Evolutionary conservation across 2,329 filamentous ascomycete species (phyloP).

Genomic region (Cercospora sp.): DNA sequence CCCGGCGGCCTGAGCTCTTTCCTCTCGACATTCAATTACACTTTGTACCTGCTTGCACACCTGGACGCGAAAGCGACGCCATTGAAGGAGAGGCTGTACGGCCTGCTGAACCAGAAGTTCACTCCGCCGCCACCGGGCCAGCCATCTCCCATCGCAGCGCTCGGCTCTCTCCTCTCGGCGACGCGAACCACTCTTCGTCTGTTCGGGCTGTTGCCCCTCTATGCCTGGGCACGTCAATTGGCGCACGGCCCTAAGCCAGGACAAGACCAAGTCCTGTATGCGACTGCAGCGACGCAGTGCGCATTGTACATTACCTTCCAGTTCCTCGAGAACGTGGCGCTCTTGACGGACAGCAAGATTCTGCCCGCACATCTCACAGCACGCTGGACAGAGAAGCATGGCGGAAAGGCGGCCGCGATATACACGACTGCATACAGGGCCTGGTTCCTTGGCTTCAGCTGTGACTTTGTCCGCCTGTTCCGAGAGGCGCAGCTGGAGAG

Average conservation of each 20-base stretch:
- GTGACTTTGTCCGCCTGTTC: constrained; percentile 46
- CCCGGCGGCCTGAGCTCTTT: constrained; percentile 48
- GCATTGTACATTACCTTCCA: constrained; percentile 48
- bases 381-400: constrained; percentile 36
- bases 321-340: constrained; percentile 46
- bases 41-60: constrained; percentile 48
- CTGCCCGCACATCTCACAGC: constrained; percentile 40
- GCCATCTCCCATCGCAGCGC: constrained; percentile 37
- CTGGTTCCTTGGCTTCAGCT: constrained; percentile 46
- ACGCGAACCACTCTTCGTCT: constrained; percentile 48
- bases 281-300: constrained; percentile 45
- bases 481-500: constrained; percentile 47
- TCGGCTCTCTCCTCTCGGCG: constrained; percentile 44
- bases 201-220: constrained; percentile 47
- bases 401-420: constrained; percentile 40
- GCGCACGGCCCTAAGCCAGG: constrained; percentile 44
- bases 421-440: constrained; percentile 46
- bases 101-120: constrained; percentile 36
- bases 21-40: constrained; percentile 51
- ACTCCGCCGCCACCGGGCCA: constrained; percentile 24
- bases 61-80: constrained; percentile 43
- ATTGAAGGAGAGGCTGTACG: constrained; percentile 38
- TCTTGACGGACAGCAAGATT: constrained; percentile 46
- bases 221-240: constrained; percentile 47
- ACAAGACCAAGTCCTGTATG: constrained; percentile 45